Base-by-base conservation (phyloP, 345 rosid species). In the Limnanthes douglasii region DNA sequence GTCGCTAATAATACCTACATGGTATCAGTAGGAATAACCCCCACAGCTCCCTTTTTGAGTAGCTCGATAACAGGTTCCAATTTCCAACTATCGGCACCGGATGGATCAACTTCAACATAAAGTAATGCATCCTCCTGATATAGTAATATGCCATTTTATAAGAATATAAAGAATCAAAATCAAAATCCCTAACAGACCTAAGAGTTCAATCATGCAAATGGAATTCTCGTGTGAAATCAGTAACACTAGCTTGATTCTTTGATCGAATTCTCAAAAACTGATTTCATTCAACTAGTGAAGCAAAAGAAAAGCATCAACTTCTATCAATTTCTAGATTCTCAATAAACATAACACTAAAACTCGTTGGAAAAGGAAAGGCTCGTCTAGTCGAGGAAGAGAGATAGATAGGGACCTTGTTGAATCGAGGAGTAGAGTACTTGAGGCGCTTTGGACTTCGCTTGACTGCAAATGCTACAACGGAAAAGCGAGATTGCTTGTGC, bases 391-490 rank as follows among this genome's bases (percentile, higher is more conserved):
- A 9, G 10, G 34, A 20, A 20, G 46, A 38, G 27, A 11, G 18
- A 38, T 19, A 29, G 41, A 9, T 15, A 15, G 15, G 2, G 43
- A 77, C 96, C 90, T 75, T 76, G 18, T 67, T 34, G 42, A 73
- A 73, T 30, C 75, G 86, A 58, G 90, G 86, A 50, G 83, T 48
- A 5, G 77, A 59, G 64, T 88, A 88, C 28, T 83, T 88, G 57
- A 88, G 88, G 37, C 95, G 93, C 66, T 88, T 88, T 11, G 95
- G 97, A 62, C 70, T 82, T 59, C 74, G 67, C 65, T 78, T 88
- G 29, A 62, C 63, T 2, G 86, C 66, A 59, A 82, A 51, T 16
- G 78, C 61, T 8, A 64, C 21, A 41, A 65, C 52, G 0, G 18
- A 46, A 30, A 48, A 38, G 15, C 49, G 53, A 22, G 46, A n/a